These are phyloP conservation scores for Hygrophorus pudorinus DNA, from an alignment of 768 basidiomycete species.

Conservation along the genomic window DNA sequence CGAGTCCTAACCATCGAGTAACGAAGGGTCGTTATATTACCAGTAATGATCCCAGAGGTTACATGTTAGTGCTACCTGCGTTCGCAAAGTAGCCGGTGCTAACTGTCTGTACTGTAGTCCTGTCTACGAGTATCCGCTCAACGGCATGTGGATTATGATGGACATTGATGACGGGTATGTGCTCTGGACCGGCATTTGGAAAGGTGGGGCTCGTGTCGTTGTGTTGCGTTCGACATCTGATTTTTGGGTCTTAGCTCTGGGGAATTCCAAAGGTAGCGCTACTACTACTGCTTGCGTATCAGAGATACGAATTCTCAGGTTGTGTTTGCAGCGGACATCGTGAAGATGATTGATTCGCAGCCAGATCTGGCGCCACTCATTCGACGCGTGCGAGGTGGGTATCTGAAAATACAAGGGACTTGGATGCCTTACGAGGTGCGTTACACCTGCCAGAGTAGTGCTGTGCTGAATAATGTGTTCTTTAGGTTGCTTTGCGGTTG, in stretches of 20 bases:
- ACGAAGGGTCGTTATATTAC: conserved; percentile 85
- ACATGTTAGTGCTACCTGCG: conserved; percentile 48
- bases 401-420: conserved; percentile 87
- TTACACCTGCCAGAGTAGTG: conserved; percentile 4
- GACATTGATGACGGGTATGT: conserved; percentile 91
- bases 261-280: conserved; percentile 85
- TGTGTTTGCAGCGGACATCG: conserved; percentile 68
- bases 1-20: conserved; percentile 70
- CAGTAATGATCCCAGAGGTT: conserved; percentile 80
- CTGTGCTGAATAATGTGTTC: conserved; percentile 8
- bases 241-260: conserved; percentile 43
- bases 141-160: conserved; percentile 93
- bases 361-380: conserved; percentile 78
- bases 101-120: conserved; percentile 33
- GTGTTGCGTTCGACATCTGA: background rate
- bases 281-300: conserved; percentile 8
- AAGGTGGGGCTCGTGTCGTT: conserved; percentile 39
- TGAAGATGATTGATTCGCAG: conserved; percentile 87
- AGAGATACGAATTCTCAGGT: too few relatives aligned
- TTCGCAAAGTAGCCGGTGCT: conserved; percentile 11
- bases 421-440: conserved; percentile 89
- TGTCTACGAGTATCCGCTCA: conserved; percentile 84
- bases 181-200: conserved; percentile 92
- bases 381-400: conserved; percentile 77
- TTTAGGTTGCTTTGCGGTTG: conserved; percentile 66